Evolutionary conservation across 139 green algal species (phyloP).

Genomic region (Coccomyxa sp.): DNA sequence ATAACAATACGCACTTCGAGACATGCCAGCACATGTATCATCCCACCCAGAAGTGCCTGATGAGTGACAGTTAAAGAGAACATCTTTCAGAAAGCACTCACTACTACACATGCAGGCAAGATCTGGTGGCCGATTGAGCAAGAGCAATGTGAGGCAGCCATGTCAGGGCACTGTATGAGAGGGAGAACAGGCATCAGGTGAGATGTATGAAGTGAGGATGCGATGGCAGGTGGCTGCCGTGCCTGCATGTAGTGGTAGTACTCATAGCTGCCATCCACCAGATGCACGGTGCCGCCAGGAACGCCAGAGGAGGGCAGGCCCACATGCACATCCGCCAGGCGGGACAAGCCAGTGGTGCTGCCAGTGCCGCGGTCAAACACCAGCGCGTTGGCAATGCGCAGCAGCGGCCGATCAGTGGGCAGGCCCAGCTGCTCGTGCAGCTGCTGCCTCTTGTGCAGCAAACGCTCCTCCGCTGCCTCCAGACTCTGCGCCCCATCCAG

Average conservation of each 20-base stretch:
- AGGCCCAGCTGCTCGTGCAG: constrained; percentile 55
- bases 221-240: background rate
- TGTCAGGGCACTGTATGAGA: no score
- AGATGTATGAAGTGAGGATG: no score
- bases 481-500: background rate
- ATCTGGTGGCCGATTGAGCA: background rate
- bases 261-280: constrained; percentile 82
- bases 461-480: constrained; percentile 1
- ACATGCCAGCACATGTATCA: background rate
- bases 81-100: background rate
- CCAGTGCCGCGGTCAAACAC: constrained; percentile 7
- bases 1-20: background rate
- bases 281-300: constrained; percentile 39
- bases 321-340: constrained; percentile 72
- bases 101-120: background rate
- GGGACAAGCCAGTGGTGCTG: background rate
- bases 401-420: constrained; percentile 64
- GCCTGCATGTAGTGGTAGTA: constrained; percentile 97
- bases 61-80: background rate
- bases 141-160: no score
- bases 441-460: background rate
- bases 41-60: background rate
- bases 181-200: no score
- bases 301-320: constrained; percentile 39
- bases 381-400: constrained; percentile 64